A percentile compares a stretch with the other conserved stretches of the same genome.
These are phyloP conservation scores for Micractinium conductrix DNA, from an alignment of 139 green algal genomes.

Conservation along the genomic window DNA sequence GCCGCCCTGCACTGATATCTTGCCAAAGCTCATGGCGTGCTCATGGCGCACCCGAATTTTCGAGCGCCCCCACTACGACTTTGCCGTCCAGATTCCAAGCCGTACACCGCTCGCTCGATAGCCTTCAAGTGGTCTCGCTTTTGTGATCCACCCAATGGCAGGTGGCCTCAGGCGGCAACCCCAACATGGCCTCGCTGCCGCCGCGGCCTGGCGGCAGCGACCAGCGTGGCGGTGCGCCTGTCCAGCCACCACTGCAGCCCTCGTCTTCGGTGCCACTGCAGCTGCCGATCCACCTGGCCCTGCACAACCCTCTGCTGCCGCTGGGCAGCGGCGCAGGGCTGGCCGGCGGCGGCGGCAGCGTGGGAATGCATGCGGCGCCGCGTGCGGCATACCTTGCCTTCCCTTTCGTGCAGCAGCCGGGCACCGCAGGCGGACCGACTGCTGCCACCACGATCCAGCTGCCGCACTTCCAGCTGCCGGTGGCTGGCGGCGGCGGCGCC, in stretches of 20 bases:
- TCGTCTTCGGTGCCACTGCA: constrained; percentile 8
- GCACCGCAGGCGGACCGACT: neutral
- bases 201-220: no score
- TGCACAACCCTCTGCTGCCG: constrained; percentile 5
- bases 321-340: neutral
- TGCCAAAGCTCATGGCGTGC: no score
- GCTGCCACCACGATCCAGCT: neutral
- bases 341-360: neutral
- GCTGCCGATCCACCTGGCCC: neutral
- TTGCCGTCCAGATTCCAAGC: no score
- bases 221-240: no score
- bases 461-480: constrained; percentile 4
- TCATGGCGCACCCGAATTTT: no score
- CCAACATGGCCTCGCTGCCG: constrained; percentile 2
- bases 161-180: no score
- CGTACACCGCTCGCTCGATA: no score
- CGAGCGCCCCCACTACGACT: no score
- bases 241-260: no score
- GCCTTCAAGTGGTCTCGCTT: no score
- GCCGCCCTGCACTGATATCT: no score
- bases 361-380: neutral
- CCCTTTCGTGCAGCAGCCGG: neutral
- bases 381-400: neutral
- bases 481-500: neutral
- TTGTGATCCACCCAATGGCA: no score